Evolutionary conservation across 2,329 filamentous ascomycete genomes (phyloP).

Genomic region (Chaetomium olivaceum): DNA sequence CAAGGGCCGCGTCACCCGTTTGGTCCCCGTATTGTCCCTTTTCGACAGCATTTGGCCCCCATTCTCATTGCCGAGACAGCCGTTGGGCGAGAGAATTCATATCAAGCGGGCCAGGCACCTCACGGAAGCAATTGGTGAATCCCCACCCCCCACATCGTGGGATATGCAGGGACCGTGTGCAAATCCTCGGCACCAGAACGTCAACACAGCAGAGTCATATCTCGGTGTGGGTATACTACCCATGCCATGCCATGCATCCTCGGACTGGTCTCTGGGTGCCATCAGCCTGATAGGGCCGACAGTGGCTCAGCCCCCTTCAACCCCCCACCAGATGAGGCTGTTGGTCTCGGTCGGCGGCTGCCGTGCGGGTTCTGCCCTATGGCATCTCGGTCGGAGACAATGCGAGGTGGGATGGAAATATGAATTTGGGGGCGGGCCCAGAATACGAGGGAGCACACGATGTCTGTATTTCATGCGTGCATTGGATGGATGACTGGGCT

Average conservation of each 20-base stretch:
- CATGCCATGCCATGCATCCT: no score
- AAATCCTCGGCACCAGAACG: neutral
- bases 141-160: neutral
- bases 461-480: no score
- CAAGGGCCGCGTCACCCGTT: neutral
- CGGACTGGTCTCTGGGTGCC: slow-evolving; percentile 19
- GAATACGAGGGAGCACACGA: no score
- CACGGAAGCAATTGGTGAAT: neutral
- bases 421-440: neutral
- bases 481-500: neutral
- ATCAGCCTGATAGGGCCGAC: slow-evolving; percentile 4
- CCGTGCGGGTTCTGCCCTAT: neutral
- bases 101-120: neutral
- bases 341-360: neutral
- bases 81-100: neutral
- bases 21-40: neutral
- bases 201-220: neutral
- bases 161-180: slow-evolving; percentile 11
- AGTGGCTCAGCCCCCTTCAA: neutral
- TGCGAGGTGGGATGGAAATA: neutral
- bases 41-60: neutral
- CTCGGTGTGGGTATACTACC: no score
- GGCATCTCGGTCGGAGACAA: neutral
- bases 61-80: neutral
- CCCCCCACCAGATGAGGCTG: neutral